A percentile compares a stretch with the other conserved stretches of the same genome.
These are phyloP conservation scores for Macrolepiota albuminosa DNA, from an alignment of 768 basidiomycete genomes.

Conservation along the genomic window DNA sequence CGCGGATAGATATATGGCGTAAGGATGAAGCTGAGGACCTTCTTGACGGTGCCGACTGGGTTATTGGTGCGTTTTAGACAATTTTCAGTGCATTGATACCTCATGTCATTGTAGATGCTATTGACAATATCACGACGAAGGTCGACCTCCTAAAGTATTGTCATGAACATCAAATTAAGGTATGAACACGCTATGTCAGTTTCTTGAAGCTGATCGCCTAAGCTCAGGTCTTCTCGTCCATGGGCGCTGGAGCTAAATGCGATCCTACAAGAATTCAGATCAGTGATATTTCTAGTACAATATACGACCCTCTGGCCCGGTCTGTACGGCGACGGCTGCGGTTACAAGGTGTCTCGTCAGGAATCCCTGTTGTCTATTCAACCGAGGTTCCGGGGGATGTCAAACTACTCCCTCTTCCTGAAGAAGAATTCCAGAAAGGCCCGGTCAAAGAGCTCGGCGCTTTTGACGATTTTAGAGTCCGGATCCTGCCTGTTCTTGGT, in stretches of 20 bases:
- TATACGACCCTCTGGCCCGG: conserved; percentile 93
- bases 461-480: conserved; percentile 90
- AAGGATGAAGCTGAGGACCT: conserved; percentile 73
- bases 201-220: conserved; percentile 25
- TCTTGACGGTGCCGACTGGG: conserved; percentile 89
- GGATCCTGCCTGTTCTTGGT: conserved; percentile 91
- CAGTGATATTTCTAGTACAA: conserved; percentile 86
- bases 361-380: conserved; percentile 90
- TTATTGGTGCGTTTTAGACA: conserved; percentile 58
- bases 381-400: conserved; percentile 91
- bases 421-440: conserved; percentile 90
- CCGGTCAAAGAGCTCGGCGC: conserved; percentile 83
- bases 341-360: conserved; percentile 50
- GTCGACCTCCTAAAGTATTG: conserved; percentile 92
- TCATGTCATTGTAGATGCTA: conserved; percentile 64
- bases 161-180: conserved; percentile 73
- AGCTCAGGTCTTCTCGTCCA: conserved; percentile 86
- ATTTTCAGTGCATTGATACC: neutral
- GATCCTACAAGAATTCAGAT: conserved; percentile 97
- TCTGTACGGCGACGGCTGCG: conserved; percentile 79
- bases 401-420: conserved; percentile 82
- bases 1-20: conserved; percentile 79
- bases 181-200: conserved; percentile 20
- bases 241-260: conserved; percentile 93
- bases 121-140: conserved; percentile 96